Evolutionary conservation across 352 stramenopile species (phyloP).

Genomic region (Phytophthora meadii): DNA sequence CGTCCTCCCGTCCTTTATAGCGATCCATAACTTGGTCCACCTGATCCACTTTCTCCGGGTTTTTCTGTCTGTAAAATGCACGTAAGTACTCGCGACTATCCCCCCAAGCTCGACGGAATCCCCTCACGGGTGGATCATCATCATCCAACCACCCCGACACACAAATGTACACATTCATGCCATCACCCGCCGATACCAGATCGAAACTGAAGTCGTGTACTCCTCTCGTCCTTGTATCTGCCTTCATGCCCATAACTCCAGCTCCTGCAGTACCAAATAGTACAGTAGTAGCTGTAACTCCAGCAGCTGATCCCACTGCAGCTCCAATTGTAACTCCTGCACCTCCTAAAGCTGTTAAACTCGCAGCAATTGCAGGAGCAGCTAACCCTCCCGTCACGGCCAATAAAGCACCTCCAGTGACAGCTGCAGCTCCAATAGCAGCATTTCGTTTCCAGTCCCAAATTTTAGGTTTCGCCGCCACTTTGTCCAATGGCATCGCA

Average conservation of each 20-base stretch:
- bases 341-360: conserved; percentile 67
- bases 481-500: conserved; percentile 76
- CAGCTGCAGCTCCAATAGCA: conserved; percentile 69
- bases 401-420: conserved; percentile 75
- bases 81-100: conserved; percentile 82
- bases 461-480: conserved; percentile 55
- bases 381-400: conserved; percentile 77
- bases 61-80: conserved; percentile 74
- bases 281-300: conserved; percentile 73
- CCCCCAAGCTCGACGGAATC: conserved; percentile 80
- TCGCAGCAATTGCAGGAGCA: conserved; percentile 63
- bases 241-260: conserved; percentile 83
- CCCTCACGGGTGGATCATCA: conserved; percentile 59
- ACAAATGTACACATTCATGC: conserved; percentile 92
- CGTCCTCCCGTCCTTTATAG: conserved; percentile 85
- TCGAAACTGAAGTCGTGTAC: conserved; percentile 88
- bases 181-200: conserved; percentile 76
- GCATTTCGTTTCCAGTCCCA: conserved; percentile 87
- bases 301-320: conserved; percentile 55
- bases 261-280: conserved; percentile 85
- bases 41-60: conserved; percentile 78
- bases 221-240: conserved; percentile 70
- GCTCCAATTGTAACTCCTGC: conserved; percentile 72
- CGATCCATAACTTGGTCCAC: conserved; percentile 84
- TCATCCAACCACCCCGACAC: conserved; percentile 86